These are phyloP conservation scores for Oidium heveae DNA, from an alignment of 2,329 filamentous ascomycete genomes.

Conservation along the genomic window DNA sequence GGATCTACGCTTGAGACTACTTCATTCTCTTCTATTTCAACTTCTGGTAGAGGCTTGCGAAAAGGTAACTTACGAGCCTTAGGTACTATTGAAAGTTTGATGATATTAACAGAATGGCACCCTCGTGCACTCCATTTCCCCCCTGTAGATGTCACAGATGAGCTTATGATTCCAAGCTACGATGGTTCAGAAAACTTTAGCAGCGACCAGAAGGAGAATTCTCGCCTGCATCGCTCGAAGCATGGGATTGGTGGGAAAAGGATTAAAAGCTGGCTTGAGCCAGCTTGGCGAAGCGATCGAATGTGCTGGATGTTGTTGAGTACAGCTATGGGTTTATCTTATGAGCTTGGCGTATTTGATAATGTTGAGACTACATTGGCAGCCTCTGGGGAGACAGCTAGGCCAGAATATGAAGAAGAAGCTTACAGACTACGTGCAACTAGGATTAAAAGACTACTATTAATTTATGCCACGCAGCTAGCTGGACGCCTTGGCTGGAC, in stretches of 20 bases:
- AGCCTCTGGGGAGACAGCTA: conserved; percentile 29
- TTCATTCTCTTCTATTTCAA: conserved; percentile 36
- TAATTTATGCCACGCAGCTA: conserved; percentile 85
- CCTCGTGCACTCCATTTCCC: conserved; percentile 86
- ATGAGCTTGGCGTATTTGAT: conserved; percentile 90
- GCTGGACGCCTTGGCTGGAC: conserved; percentile 79
- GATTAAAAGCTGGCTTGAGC: conserved; percentile 90
- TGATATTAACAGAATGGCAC: conserved; percentile 94
- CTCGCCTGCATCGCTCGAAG: conserved; percentile 15
- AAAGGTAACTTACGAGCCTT: conserved; percentile 68
- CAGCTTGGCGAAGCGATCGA: conserved; percentile 77
- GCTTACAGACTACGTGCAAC: conserved; percentile 51
- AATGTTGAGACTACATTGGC: conserved; percentile 49
- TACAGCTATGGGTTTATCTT: conserved; percentile 68
- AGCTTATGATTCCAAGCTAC: conserved; percentile 37
- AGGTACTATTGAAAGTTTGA: conserved; percentile 78
- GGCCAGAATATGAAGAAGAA: conserved; percentile 48
- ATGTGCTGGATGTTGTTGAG: conserved; percentile 98
- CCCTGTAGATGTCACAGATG: conserved; percentile 47
- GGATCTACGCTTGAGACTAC: conserved; percentile 30
- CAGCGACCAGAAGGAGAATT: conserved; percentile 20
- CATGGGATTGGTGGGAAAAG: conserved; percentile 52
- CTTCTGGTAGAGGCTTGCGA: conserved; percentile 41
- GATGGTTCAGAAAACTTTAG: conserved; percentile 19
- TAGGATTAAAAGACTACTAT: conserved; percentile 62